Base-by-base conservation (phyloP, 2,329 filamentous ascomycete genomes). In the Aspergillus latus region DNA sequence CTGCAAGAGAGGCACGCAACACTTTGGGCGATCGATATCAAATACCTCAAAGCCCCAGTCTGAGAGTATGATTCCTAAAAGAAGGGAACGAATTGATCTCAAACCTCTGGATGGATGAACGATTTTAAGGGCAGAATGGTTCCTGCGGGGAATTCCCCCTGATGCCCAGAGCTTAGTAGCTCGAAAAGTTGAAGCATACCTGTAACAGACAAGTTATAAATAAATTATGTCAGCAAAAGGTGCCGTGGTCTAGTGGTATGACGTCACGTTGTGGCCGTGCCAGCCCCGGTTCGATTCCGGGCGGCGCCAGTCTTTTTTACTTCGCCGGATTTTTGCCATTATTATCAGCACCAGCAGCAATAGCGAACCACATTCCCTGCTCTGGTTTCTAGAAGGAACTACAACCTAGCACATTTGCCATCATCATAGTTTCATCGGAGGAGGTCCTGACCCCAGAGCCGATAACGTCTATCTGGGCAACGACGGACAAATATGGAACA, bases 261-360 rank as follows among this genome's bases (percentile, higher is more conserved):
- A 66, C 62, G 63, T 65, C 54, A 66, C 63, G 63, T 65, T 65
- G 64, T 66, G 64, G 63, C 64, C 63, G 64, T 66, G 64, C 62
- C 62, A 65, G 64, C 62, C 62, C 62, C 59, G 64, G 64, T 66
- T 66, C 64, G 63, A 66, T 66, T 66, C 64, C 64, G 60, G 11
- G 11, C 40, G 3, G 9, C 26, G 16, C n/a, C 21, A 13, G 10
- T 16, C 32, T 46, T 32, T 9, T 9, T 34, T 21, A 32, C 7
- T 2, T 16, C 5, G 2, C 26, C 26, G 4, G 4, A 26, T 28
- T 9, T 21, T 28, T 2, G 9, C 40, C 34, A 36, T 21, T 21
- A 21, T 21, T 21, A 21, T 21, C 21, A 21, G 21, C 21, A 21
- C 21, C 21, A 21, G 21, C 21, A 21, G 21, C 21, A 21, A 21